phyloP scores from a whole-genome alignment of 1,284 basidiomycete species.

The Papiliotrema fonsecae region DNA sequence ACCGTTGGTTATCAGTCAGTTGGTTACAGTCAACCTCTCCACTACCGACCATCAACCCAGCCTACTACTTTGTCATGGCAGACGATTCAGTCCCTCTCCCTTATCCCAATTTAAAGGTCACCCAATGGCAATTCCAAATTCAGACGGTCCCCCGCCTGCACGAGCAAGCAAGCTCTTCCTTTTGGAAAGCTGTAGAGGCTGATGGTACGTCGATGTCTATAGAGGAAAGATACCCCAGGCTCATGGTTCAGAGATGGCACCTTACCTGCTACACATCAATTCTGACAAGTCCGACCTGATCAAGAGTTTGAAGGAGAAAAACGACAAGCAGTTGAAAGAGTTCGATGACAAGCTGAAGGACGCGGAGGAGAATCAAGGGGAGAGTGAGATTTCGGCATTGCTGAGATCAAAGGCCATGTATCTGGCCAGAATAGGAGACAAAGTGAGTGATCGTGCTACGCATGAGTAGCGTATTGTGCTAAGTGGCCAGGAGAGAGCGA shows the following conservation, averaged over 20 bases:
- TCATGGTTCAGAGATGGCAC: conserved; percentile 64
- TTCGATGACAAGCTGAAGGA: conserved; percentile 76
- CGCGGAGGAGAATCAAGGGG: conserved; percentile 86
- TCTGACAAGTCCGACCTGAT: conserved; percentile 59
- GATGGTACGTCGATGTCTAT: conserved; percentile 60
- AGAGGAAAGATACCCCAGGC: not conserved
- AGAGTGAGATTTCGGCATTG: conserved; percentile 86
- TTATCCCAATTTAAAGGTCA: conserved; percentile 74
- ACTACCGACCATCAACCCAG: conserved; percentile 3
- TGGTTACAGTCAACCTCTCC: too few species aligned
- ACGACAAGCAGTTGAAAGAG: conserved; percentile 68
- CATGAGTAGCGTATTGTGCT: not conserved
- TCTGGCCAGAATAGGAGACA: conserved; percentile 85
- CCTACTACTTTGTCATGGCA: too few species aligned
- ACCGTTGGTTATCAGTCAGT: too few species aligned
- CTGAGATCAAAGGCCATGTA: conserved; percentile 81
- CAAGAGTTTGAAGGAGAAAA: conserved; percentile 65
- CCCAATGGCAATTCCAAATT: conserved; percentile 72
- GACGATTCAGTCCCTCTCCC: conserved; percentile 73
- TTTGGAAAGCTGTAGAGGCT: conserved; percentile 74
- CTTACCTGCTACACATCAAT: conserved; percentile 56
- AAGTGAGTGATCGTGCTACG: conserved; percentile 53
- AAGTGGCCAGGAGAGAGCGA: conserved; percentile 58
- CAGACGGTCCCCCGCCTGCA: conserved; percentile 63
- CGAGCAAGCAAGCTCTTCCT: conserved; percentile 59